A percentile compares a stretch with the other conserved stretches of the same genome.
Evolutionary conservation across 441 rosid species (phyloP).

Genomic region (Euphorbia schlechtendalii): DNA sequence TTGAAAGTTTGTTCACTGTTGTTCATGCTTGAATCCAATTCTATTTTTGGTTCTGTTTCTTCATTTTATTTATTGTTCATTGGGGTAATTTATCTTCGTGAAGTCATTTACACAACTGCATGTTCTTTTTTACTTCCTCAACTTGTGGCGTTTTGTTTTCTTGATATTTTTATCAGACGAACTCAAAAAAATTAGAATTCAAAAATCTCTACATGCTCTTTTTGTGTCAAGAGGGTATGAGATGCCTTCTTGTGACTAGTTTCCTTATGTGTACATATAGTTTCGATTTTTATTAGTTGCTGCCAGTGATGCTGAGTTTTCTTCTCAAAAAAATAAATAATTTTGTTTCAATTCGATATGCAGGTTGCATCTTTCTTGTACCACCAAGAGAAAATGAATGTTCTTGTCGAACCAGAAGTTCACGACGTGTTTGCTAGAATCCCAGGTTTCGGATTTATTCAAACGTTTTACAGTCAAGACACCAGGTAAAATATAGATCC

Average conservation of each 20-base stretch:
- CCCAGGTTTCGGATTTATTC: slow-evolving; percentile 96
- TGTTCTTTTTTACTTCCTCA: background rate
- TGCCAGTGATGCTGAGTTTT: too few relatives aligned
- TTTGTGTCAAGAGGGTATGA: background rate
- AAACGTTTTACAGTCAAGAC: slow-evolving; percentile 96
- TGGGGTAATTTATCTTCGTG: background rate
- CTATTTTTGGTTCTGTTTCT: too few relatives aligned
- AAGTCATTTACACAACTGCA: background rate
- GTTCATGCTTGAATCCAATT: too few relatives aligned
- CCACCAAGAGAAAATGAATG: slow-evolving; percentile 93
- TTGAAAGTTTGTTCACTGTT: too few relatives aligned
- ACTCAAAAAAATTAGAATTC: background rate
- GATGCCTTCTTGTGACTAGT: slow-evolving; percentile 5
- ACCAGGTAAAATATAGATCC: slow-evolving; percentile 55
- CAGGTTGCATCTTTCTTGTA: slow-evolving; percentile 90
- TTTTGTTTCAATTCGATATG: slow-evolving; percentile 16
- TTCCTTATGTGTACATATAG: slow-evolving; percentile 3
- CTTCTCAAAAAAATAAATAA: too few relatives aligned
- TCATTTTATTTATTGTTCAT: too few relatives aligned
- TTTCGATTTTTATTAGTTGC: background rate
- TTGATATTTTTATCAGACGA: background rate
- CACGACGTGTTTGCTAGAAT: slow-evolving; percentile 96
- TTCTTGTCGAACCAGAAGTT: slow-evolving; percentile 94
- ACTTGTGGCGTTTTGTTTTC: background rate
- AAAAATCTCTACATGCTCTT: background rate